Conservation (phyloP, 148 eudicot species). For the Pouteria glomerata region DNA sequence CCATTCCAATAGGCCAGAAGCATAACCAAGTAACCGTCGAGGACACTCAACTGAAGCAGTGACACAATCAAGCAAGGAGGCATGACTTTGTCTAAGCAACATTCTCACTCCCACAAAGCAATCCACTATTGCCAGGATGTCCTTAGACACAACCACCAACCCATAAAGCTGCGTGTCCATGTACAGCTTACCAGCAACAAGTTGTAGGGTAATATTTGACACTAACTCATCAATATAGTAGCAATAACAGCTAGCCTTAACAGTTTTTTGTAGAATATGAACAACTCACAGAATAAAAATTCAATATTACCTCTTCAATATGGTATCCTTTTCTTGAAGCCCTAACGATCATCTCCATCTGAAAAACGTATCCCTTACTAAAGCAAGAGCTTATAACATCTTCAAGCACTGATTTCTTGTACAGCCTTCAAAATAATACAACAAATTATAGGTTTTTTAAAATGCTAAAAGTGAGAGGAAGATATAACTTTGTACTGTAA, state of each 20-base stretch:
- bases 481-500: neutral
- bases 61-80: too few species aligned
- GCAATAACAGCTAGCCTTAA: neutral
- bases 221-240: neutral
- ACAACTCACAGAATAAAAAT: neutral
- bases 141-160: neutral
- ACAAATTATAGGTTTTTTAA: neutral
- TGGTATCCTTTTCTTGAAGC: conserved; percentile 89
- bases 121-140: too few species aligned
- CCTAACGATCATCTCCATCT: conserved; percentile 98
- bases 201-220: neutral
- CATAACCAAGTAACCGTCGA: too few species aligned
- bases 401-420: conserved; percentile 80
- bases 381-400: conserved; percentile 84
- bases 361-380: conserved; percentile 89
- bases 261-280: neutral
- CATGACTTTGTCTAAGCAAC: too few species aligned
- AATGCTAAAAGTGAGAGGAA: conserved; percentile 8
- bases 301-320: conserved; percentile 70
- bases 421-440: conserved; percentile 43
- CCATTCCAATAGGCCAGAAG: too few species aligned
- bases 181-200: neutral
- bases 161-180: neutral
- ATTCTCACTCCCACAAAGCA: too few species aligned
- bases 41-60: too few species aligned